A percentile compares a stretch with the other conserved stretches of the same genome.
These are phyloP conservation scores for Corynascus novoguineensis DNA, from an alignment of 495 filamentous ascomycete species.

Conservation along the genomic window DNA sequence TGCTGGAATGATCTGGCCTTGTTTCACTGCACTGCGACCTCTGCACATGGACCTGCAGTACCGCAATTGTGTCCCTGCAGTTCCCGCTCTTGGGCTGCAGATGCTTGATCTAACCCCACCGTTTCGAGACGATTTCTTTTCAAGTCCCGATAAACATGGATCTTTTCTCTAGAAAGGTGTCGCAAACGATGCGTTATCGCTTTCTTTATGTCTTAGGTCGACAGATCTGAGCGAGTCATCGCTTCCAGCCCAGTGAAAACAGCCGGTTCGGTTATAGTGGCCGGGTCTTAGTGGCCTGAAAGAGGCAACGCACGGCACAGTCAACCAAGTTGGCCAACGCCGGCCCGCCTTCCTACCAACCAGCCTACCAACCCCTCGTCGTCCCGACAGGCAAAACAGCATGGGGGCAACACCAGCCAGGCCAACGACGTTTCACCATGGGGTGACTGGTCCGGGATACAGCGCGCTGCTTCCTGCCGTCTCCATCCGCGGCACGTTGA, in stretches of 20 bases:
- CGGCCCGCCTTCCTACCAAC: conserved; percentile 22
- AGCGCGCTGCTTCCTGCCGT: not conserved
- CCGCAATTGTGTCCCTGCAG: too few species aligned
- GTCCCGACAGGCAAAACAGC: conserved; percentile 17
- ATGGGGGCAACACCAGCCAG: conserved; percentile 1
- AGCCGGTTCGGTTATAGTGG: conserved; percentile 32
- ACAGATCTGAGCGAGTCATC: not conserved
- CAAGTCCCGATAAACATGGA: too few species aligned
- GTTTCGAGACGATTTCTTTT: not conserved
- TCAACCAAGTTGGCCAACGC: conserved; percentile 15
- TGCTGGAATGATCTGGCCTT: too few species aligned
- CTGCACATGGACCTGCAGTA: too few species aligned
- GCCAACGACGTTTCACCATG: conserved; percentile 20
- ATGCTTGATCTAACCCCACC: too few species aligned
- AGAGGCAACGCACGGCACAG: conserved; percentile 29
- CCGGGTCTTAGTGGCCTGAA: conserved; percentile 24
- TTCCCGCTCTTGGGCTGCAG: too few species aligned
- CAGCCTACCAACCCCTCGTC: conserved; percentile 7
- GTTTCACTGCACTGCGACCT: too few species aligned
- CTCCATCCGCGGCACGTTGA: conserved; percentile 6
- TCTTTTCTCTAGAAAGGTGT: not conserved
- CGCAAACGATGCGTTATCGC: not conserved
- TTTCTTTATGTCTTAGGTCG: not conserved
- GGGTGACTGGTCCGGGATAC: too few species aligned
- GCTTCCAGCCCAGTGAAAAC: conserved; percentile 17